Conservation (phyloP, 495 filamentous ascomycete species). For the Talaromyces nanjingensis region DNA sequence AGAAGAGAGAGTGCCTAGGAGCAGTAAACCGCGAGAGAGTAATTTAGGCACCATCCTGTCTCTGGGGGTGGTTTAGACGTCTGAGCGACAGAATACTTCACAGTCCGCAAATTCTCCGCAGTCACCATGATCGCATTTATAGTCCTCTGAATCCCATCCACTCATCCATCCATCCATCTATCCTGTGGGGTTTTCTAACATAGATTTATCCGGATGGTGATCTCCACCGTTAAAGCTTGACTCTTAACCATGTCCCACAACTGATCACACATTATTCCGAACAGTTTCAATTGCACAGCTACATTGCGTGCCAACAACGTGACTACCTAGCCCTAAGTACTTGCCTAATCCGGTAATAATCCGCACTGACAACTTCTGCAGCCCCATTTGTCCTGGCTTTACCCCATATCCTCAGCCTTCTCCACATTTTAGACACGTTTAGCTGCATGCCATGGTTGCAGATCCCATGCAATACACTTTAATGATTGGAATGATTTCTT, state of each 20-base stretch:
- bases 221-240: constrained; percentile 1
- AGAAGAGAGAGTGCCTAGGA: not conserved
- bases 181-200: not conserved
- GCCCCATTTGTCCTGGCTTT: not conserved
- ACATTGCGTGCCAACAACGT: not conserved
- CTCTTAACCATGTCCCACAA: not conserved
- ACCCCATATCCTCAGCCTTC: not conserved
- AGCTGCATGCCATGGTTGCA: not conserved
- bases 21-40: not conserved
- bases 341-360: not conserved
- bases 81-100: not conserved
- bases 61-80: not conserved
- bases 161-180: not conserved
- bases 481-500: not conserved
- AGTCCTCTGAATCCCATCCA: not conserved
- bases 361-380: not conserved
- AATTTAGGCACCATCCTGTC: not conserved
- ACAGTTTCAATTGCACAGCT: not conserved
- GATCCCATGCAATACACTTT: not conserved
- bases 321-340: not conserved
- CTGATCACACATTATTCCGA: not conserved
- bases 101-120: not conserved
- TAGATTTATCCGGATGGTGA: not conserved
- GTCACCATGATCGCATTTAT: not conserved
- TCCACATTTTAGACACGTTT: not conserved